phyloP scores from a whole-genome alignment of 345 rosid genomes.

The Gossypium mustelinum region DNA sequence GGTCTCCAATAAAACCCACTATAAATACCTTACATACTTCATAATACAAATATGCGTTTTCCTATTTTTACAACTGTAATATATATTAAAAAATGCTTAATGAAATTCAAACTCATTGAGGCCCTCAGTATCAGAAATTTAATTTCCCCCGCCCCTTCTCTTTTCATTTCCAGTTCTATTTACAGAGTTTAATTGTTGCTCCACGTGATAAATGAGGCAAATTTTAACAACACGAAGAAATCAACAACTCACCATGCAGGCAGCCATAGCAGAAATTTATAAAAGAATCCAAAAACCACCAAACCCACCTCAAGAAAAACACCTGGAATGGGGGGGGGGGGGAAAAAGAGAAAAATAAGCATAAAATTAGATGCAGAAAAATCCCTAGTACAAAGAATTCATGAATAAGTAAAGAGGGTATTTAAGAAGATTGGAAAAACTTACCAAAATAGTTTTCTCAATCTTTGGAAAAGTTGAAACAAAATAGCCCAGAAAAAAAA shows the following conservation, averaged over 20 bases:
- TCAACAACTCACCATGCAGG: conserved; percentile 10
- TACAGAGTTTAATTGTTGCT: conserved; percentile 26
- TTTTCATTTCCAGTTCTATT: conserved; percentile 25
- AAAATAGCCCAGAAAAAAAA: conserved; percentile 11
- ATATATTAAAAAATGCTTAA: not conserved
- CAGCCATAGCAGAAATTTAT: conserved; percentile 13
- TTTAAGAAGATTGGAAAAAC: conserved; percentile 3
- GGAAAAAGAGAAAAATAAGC: not conserved
- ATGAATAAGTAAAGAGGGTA: not conserved
- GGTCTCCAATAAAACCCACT: not conserved
- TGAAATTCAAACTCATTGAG: not conserved
- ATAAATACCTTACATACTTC: not conserved
- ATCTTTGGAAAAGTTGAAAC: not conserved
- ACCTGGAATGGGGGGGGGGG: conserved; percentile 25
- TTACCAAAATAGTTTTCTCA: conserved; percentile 24
- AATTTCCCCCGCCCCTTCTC: not conserved
- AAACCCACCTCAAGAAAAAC: conserved; percentile 14
- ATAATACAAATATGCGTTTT: not conserved
- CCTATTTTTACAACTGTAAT: not conserved
- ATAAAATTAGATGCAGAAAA: conserved; percentile 12
- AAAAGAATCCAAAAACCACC: conserved; percentile 27
- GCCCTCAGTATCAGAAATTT: not conserved
- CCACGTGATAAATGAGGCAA: conserved; percentile 17
- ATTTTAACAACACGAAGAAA: conserved; percentile 14
- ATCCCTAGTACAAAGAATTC: not conserved